Base-by-base conservation (phyloP, 176 grass and related monocot species). In the Hyparrhenia diplandra region DNA sequence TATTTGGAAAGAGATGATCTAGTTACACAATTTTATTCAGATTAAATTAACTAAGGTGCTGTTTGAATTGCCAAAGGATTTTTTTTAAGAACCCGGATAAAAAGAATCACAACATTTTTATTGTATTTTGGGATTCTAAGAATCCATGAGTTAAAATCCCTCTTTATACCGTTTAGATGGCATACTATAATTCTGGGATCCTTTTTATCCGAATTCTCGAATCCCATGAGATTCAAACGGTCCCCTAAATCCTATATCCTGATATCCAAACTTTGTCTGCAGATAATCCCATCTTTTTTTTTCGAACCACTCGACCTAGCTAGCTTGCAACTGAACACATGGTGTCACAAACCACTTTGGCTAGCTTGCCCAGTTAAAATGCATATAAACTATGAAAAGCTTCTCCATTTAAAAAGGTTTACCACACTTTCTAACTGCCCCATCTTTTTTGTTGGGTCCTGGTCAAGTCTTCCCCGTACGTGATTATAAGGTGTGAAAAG, bases 391-490 rank as follows among this genome's bases (percentile, higher is more conserved):
- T 23, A 23, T 57, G 21, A 57, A 23, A 57, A 57, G 52, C 8
- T 57, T 3, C 0, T 2, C 23, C 18, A 5, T 47, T 29, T 18
- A 13, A 71, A 32, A 71, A 71, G 13, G 41, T 20, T 51, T 35
- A 24, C 51, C 17, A 0, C 13, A n/a, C 8, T 64, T 72, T 81
- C 18, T 70, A 35, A 61, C 9, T 85, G 23, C 6, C 14, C 55
- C 41, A 31, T 32, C 18, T 43, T n/a, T n/a, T n/a, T n/a, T 49
- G 63, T 65, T 55, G 27, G 35, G 69, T 74, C 27, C 21, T 20
- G 71, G 80, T 87, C 80, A 83, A 65, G 79, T 63, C 65, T 11
- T 47, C 23, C 10, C 21, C 34, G 20, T n/a, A n/a, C n/a, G n/a
- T 25, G 57, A 59, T 35, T 10, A 36, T 27, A 74, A 13, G 37